Percentiles rank a stretch among this genome's conserved stretches.
phyloP scores from a whole-genome alignment of 179 eudicot species.

The Beta lomatogona region DNA sequence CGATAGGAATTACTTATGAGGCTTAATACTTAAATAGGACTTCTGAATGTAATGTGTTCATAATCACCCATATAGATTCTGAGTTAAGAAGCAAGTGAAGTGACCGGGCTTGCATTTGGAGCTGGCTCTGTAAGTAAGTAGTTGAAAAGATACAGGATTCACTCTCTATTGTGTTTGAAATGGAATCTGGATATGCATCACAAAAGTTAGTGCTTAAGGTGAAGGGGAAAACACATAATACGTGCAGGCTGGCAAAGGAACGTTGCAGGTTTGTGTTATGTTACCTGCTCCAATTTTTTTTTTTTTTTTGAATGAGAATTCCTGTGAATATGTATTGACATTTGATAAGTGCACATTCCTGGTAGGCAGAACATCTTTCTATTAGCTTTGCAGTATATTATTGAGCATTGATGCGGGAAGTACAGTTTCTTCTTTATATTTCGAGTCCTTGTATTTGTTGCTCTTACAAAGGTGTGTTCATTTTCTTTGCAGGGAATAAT shows the following conservation, averaged over 20 bases:
- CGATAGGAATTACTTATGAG: not conserved
- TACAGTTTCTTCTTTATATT: not conserved
- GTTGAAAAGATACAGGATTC: not conserved
- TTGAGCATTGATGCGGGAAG: not conserved
- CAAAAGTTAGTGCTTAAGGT: not conserved
- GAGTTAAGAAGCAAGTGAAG: slow-evolving; percentile 5
- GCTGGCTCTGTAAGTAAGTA: not conserved
- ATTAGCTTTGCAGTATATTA: not conserved
- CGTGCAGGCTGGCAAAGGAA: not conserved
- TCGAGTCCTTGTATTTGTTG: not conserved
- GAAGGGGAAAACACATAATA: not conserved
- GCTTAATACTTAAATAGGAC: not conserved
- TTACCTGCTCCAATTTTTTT: not conserved
- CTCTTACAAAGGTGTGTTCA: slow-evolving; percentile 15
- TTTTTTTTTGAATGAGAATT: not conserved
- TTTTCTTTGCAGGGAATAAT: slow-evolving; percentile 61
- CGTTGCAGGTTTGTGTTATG: not conserved
- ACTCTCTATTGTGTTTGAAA: not conserved
- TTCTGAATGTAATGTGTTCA: not conserved
- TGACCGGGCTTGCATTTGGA: not conserved
- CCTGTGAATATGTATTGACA: not conserved
- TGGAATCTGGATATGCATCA: not conserved
- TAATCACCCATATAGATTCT: not conserved
- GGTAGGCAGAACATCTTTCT: not conserved
- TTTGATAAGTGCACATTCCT: not conserved